Evolutionary conservation across 495 filamentous ascomycete species (phyloP), one percentile per base, ranked within the genome.

Genomic region (Bombardia bombarda): DNA sequence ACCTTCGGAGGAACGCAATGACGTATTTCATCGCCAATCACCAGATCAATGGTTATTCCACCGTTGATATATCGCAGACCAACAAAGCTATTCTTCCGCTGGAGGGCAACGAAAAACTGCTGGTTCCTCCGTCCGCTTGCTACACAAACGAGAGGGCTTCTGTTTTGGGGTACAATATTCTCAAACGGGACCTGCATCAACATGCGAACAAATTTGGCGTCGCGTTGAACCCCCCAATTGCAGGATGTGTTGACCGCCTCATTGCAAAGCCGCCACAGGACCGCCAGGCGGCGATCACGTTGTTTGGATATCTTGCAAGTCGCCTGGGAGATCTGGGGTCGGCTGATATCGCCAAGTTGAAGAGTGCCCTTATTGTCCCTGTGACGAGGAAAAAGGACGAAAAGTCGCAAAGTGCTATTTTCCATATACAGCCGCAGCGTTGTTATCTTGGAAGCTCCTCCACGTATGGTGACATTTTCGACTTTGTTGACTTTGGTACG

Each of bases 401-500:
- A 23, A 53, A 45, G 17, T 36, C 48, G 17, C 43, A 53, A 32
- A 55, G 58, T 26, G 45, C 56, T 9, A 7, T 68, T n/a, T 43
- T 59, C 25, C 55, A 60, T 25, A 47, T 87, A 25, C 68, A 74
- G 21, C 90, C 90, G 2, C 71, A 65, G 20, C 62, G 76, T 24
- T 88, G 83, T 53, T 95, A 92, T 62, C 71, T 98, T 6, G 82
- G 85, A 18, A 76, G 73, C 19, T 82, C 82, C 43, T 68, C 79
- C 17, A 76, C 75, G 10, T 97, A 90, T 51, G 81, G 75, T 28
- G 86, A 92, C 21, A 88, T 99, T 14, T 95, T 97, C 49, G 89
- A 96, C 58, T 99, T 95, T 63, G 87, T 97, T 3, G 84, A 96
- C 58, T 96, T 95, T 63, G 88, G 89, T 3, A 60, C 73, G 39